Evolutionary conservation across 441 rosid species (phyloP), one percentile per base, ranked within the genome.

Genomic region (Melianthus villosus): DNA sequence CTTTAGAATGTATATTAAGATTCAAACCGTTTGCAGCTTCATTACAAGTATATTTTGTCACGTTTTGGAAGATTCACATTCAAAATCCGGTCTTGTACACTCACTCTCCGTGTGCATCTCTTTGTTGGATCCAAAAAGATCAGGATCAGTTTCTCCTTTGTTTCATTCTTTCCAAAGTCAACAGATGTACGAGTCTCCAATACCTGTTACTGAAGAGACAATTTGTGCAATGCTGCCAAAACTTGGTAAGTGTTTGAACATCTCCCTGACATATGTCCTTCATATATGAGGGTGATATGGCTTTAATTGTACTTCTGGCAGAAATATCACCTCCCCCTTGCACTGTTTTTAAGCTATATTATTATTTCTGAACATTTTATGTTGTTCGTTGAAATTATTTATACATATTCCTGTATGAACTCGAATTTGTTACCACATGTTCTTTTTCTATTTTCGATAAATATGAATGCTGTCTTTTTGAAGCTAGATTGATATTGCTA

Each of bases 91-190:
- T 35, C 94, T 79, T 47, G 94, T 91, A 30, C 65, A 91, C 57
- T 72, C 96, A 16, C 85, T 85, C 35, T 79, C 96, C 36, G 96
- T 91, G 31, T 91, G 99, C 54, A 91, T 91, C 48, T 85, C 96
- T 30, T 54, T 91, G 67, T 55, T 85, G 76, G 96, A 85, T 65
- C 85, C 99, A 29, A 82, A 68, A 68, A 72, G 92, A 69, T 71
- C 87, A 7, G 79, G 85, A 34, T 37, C 59, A 46, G 49, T 81
- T 51, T 77, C 79, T 22, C 69, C 80, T 46, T 69, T 77, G 51
- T 55, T 91, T 72, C 81, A 81, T 54, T 79, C 96, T 50, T 91
- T 64, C 49, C 86, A 83, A 42, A 59, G 78, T 57, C 99, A 82
- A 47, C 79, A 77, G 50, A 73, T 82, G 63, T 84, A 67, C 32